phyloP scores from a whole-genome alignment of 202 grass and related monocot genomes.

The Zizania palustris region DNA sequence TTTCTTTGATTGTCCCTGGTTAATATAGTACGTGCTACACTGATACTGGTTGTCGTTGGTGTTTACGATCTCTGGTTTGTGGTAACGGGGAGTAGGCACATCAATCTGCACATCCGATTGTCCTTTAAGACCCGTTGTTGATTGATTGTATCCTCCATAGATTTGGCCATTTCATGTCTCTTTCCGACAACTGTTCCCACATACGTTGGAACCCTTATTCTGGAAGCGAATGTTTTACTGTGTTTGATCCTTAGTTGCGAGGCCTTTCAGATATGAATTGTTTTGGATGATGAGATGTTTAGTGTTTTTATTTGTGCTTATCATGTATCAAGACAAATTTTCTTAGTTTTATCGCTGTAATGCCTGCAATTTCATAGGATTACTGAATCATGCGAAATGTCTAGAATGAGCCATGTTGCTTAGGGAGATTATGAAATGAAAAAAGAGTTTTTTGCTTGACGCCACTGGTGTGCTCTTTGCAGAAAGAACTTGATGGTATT shows the following conservation, averaged over 20 bases:
- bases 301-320: not conserved
- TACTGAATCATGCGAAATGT: not conserved
- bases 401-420: not conserved
- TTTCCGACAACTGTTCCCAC: not conserved
- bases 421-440: not conserved
- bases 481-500: conserved; percentile 81
- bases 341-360: not conserved
- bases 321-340: not conserved
- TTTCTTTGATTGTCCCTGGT: not conserved
- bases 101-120: not conserved
- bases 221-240: not conserved
- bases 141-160: not conserved
- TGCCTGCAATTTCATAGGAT: not conserved
- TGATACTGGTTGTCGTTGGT: not conserved
- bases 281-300: not conserved
- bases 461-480: not conserved
- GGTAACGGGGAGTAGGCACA: not conserved
- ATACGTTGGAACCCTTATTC: not conserved
- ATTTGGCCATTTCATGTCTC: not conserved
- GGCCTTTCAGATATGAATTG: not conserved
- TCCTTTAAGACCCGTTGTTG: not conserved
- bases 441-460: not conserved
- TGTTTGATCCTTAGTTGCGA: not conserved
- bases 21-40: not conserved
- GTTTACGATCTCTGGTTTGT: not conserved